These are phyloP conservation scores for Emergomyces africanus DNA, from an alignment of 2,329 filamentous ascomycete species.

Conservation along the genomic window DNA sequence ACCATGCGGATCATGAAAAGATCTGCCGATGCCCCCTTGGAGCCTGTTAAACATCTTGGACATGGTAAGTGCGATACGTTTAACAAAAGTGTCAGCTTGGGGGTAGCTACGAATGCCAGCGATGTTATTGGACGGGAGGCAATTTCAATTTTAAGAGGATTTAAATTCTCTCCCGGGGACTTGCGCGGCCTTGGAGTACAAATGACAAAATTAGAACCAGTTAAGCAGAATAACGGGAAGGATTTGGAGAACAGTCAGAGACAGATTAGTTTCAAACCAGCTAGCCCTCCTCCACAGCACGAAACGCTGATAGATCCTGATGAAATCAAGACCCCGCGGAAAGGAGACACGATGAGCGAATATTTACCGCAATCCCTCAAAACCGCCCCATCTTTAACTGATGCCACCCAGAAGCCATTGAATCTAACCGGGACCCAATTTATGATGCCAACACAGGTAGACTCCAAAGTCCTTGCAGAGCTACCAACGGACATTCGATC, in stretches of 20 bases:
- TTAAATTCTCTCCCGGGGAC: slow-evolving; percentile 78
- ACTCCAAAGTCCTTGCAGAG: slow-evolving; percentile 69
- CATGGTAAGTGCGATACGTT: slow-evolving; percentile 92
- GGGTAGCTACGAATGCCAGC: slow-evolving; percentile 67
- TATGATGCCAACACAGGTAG: slow-evolving; percentile 67
- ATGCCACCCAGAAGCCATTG: slow-evolving; percentile 46
- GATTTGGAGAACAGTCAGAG: slow-evolving; percentile 62
- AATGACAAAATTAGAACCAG: slow-evolving; percentile 78
- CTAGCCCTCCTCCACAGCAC: slow-evolving; percentile 12
- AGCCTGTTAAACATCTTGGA: slow-evolving; percentile 84
- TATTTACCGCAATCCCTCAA: slow-evolving; percentile 17
- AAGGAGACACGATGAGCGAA: slow-evolving; percentile 16
- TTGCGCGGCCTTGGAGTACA: slow-evolving; percentile 86
- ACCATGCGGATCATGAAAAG: slow-evolving; percentile 93
- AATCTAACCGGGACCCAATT: slow-evolving; percentile 86
- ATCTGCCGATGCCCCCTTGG: slow-evolving; percentile 71
- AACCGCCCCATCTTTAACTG: slow-evolving; percentile 21
- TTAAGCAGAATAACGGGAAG: slow-evolving; percentile 46
- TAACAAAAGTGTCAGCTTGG: slow-evolving; percentile 75
- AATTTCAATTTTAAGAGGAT: slow-evolving; percentile 67
- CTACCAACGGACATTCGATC: slow-evolving; percentile 72
- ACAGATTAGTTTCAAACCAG: slow-evolving; percentile 55
- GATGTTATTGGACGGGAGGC: slow-evolving; percentile 67
- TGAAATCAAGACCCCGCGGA: slow-evolving; percentile 31
- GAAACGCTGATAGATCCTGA: slow-evolving; percentile 34